Base-by-base conservation (phyloP, 2,329 filamentous ascomycete species). In the Rutstroemia sp. region DNA sequence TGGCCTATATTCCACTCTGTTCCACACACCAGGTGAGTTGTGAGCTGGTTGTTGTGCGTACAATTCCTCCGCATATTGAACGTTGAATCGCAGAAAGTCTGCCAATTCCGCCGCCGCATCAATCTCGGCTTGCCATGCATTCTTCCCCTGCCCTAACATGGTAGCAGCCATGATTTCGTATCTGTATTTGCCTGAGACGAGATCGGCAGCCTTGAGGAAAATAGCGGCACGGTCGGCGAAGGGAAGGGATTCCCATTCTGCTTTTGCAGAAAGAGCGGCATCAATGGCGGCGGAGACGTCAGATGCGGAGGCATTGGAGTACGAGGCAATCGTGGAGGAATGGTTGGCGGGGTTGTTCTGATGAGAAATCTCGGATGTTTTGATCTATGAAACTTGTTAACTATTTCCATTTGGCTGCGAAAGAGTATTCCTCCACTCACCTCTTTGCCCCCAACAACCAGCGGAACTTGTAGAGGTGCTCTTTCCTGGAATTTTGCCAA, bases 91-190 rank as follows among this genome's bases (percentile, higher is more conserved):
- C 70, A 96, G 77, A 74, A 97, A 96, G 71, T 97, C 94, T 66
- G 83, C 87, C 66, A 95, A 75, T 78, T 97, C 94, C 8, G 92
- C 94, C 18, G 92, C 92, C 42, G 91, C 81, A 73, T 97, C 92
- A 62, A 97, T 97, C 79, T 97, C 92, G 16, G 94, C 92, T 74
- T 97, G 92, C 91, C 91, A 97, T 49, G 90, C 90, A 72, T 96
- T 97, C 82, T 97, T 97, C 67, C 94, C 92, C 74, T 97, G 92
- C 60, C 92, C 92, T 41, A 96, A 78, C 83, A 97, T 96, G 10
- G 92, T 96, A 45, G 90, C 84, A 9, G 94, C 92, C 88, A 97
- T 95, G 66, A 97, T 82, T 57, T 96, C 90, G 74, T 96, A 96
- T 70, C 94, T 83, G 74, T 97, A 96, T 75, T 97, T 97, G 62